A percentile compares a stretch with the other conserved stretches of the same genome.
Conservation (phyloP, 768 basidiomycete genomes). For the Termitomyces sp. region DNA sequence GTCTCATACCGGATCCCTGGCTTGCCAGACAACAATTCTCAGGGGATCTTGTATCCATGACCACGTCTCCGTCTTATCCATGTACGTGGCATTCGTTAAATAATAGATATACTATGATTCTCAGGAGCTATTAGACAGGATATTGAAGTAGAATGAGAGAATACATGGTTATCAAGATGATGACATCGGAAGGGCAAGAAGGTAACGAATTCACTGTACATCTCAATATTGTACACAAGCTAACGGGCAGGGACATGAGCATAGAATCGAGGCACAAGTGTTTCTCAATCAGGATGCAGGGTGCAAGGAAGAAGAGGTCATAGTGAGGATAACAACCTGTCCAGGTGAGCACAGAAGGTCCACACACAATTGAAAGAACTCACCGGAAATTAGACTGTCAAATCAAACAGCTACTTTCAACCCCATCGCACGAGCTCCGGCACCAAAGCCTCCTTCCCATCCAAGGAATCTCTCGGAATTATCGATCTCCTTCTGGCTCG, state of each 20-base stretch:
- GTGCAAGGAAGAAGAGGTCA: neutral
- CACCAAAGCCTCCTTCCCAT: slow-evolving; percentile 75
- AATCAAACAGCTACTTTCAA: slow-evolving; percentile 27
- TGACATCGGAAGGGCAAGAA: neutral
- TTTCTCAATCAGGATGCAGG: neutral
- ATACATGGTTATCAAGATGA: neutral
- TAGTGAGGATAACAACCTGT: neutral
- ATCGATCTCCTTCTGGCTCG: slow-evolving; percentile 28
- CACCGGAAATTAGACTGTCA: slow-evolving; percentile 1
- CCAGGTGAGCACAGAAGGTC: slow-evolving; percentile 2
- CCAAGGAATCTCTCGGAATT: slow-evolving; percentile 62
- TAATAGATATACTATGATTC: neutral
- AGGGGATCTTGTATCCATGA: neutral
- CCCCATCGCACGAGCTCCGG: slow-evolving; percentile 81
- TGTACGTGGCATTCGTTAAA: neutral
- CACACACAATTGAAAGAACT: neutral
- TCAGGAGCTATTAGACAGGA: neutral
- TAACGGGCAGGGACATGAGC: neutral
- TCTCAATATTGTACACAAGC: neutral
- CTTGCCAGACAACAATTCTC: neutral
- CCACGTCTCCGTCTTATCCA: neutral
- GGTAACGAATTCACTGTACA: neutral
- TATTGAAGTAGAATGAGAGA: neutral
- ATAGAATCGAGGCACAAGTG: neutral
- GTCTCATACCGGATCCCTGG: neutral